These are phyloP conservation scores for Leccinum barrowsii DNA, from an alignment of 768 basidiomycete species.

Conservation along the genomic window DNA sequence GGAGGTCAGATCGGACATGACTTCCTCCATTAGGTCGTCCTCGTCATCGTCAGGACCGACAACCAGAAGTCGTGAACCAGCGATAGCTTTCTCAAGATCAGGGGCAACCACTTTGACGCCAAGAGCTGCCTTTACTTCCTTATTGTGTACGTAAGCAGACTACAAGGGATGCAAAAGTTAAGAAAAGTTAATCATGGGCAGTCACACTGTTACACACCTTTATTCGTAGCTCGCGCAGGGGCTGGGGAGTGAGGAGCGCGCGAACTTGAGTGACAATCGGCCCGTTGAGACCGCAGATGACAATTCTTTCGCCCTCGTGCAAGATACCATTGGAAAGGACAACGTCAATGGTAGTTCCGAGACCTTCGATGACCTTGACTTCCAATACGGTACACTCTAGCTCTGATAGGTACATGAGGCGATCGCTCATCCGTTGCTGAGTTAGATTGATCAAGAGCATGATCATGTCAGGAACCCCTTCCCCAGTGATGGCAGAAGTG, in stretches of 20 bases:
- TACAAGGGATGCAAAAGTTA: constrained; percentile 29
- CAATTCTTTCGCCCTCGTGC: constrained; percentile 88
- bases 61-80: constrained; percentile 91
- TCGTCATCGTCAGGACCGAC: constrained; percentile 95
- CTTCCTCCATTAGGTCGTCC: constrained; percentile 88
- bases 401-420: constrained; percentile 96
- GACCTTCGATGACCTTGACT: constrained; percentile 97
- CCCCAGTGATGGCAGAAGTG: constrained; percentile 96
- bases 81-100: constrained; percentile 96
- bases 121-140: constrained; percentile 93
- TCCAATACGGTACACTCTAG: constrained; percentile 97
- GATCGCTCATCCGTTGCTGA: constrained; percentile 95
- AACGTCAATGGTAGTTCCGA: constrained; percentile 97
- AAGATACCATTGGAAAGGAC: constrained; percentile 92
- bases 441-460: constrained; percentile 97
- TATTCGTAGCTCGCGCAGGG: constrained; percentile 89
- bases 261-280: constrained; percentile 94
- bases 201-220: constrained; percentile 58
- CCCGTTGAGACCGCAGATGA: constrained; percentile 95
- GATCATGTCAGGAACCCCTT: constrained; percentile 99
- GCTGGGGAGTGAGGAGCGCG: constrained; percentile 93
- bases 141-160: constrained; percentile 97
- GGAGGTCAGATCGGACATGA: constrained; percentile 93
- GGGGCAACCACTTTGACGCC: constrained; percentile 95
- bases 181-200: neutral